Percentiles rank a stretch among this genome's conserved stretches.
phyloP scores from a whole-genome alignment of 371 early-diverging fungal species.

The Coemansia sp. region DNA sequence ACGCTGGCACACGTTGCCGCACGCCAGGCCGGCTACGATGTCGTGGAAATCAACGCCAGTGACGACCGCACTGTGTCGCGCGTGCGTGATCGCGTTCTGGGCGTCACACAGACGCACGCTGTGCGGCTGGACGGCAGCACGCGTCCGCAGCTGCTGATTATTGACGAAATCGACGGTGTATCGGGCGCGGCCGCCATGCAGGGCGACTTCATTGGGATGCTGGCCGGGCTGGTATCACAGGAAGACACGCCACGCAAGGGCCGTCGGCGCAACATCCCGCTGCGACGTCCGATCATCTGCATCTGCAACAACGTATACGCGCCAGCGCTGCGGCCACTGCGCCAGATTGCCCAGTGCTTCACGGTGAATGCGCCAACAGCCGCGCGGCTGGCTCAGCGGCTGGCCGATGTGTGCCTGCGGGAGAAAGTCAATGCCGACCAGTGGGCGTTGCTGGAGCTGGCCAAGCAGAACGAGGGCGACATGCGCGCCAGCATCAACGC shows the following conservation, averaged over 20 bases:
- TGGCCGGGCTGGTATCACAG: constrained; percentile 31
- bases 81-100: constrained; percentile 69
- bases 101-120: constrained; percentile 77
- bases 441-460: constrained; percentile 71
- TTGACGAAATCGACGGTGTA: constrained; percentile 96
- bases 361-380: constrained; percentile 68
- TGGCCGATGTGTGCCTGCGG: constrained; percentile 76
- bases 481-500: constrained; percentile 84
- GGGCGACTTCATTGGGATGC: constrained; percentile 76
- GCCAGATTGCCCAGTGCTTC: constrained; percentile 71
- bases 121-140: constrained; percentile 57
- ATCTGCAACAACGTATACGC: constrained; percentile 97
- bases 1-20: constrained; percentile 96
- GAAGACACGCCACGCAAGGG: constrained; percentile 7
- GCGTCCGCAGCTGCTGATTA: constrained; percentile 83
- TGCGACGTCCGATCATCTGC: constrained; percentile 94
- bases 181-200: constrained; percentile 56
- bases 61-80: constrained; percentile 90
- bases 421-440: constrained; percentile 78
- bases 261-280: constrained; percentile 39
- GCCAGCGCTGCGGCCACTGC: constrained; percentile 82
- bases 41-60: constrained; percentile 98
- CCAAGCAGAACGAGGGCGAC: constrained; percentile 82
- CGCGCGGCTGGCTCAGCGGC: constrained; percentile 69
- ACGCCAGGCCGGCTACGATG: constrained; percentile 85